phyloP scores from a whole-genome alignment of 768 basidiomycete genomes.

The Naganishia antarctica region DNA sequence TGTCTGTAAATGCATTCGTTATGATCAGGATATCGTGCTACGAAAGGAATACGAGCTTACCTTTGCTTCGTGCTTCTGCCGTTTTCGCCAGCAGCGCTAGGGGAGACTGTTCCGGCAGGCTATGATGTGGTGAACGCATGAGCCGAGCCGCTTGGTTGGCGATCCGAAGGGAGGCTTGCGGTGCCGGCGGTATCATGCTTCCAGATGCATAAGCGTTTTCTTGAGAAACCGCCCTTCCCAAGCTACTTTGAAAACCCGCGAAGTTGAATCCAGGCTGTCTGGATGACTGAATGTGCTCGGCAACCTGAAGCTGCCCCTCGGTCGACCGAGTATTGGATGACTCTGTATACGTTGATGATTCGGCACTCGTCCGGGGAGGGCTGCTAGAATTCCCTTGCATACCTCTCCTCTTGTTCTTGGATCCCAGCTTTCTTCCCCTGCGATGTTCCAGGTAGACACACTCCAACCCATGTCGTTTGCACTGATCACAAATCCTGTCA shows the following conservation, averaged over 20 bases:
- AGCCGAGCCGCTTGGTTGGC: background rate
- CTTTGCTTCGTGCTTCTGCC: slow-evolving; percentile 10
- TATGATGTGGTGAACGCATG: background rate
- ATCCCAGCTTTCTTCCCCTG: slow-evolving; percentile 17
- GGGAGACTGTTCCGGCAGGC: slow-evolving; percentile 13
- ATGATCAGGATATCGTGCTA: too few relatives aligned
- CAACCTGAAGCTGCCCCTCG: too few relatives aligned
- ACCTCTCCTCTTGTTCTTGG: slow-evolving; percentile 1
- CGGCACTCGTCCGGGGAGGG: background rate
- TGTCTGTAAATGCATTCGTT: too few relatives aligned
- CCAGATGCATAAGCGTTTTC: too few relatives aligned
- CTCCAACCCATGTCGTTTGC: slow-evolving; percentile 9
- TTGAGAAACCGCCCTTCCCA: too few relatives aligned
- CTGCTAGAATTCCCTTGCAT: background rate
- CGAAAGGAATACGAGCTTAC: too few relatives aligned
- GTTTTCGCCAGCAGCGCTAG: slow-evolving; percentile 13
- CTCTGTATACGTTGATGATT: background rate
- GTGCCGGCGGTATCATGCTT: background rate
- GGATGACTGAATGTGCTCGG: too few relatives aligned
- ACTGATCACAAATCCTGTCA: slow-evolving; percentile 9
- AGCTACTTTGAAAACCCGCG: too few relatives aligned
- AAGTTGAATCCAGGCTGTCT: too few relatives aligned
- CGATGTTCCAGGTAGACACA: slow-evolving; percentile 18
- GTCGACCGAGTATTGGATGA: too few relatives aligned
- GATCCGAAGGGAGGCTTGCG: background rate